phyloP scores from a whole-genome alignment of 108 stramenopile genomes.

The Phaeodactylum tricornutum region DNA sequence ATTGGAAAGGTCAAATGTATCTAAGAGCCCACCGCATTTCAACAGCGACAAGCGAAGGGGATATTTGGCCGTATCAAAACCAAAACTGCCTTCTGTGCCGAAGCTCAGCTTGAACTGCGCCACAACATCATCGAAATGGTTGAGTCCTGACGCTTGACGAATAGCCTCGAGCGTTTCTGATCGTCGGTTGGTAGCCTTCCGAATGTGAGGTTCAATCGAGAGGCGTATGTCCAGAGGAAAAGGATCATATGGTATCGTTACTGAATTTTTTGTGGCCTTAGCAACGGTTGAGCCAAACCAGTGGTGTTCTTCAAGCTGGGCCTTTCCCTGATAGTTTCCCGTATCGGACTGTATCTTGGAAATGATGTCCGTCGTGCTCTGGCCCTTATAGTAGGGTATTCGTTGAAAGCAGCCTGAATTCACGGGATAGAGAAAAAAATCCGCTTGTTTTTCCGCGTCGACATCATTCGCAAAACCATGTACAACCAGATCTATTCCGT shows the following conservation, averaged over 20 bases:
- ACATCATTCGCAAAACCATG: constrained; percentile 57
- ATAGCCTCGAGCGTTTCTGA: constrained; percentile 28
- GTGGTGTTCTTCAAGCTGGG: constrained; percentile 7
- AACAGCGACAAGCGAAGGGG: constrained; percentile 26
- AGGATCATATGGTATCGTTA: constrained; percentile 32
- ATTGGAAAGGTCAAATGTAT: constrained; percentile 29
- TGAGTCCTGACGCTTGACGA: constrained; percentile 21
- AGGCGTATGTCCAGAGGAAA: constrained; percentile 32
- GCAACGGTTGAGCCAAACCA: constrained; percentile 52
- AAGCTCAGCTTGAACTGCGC: constrained; percentile 3
- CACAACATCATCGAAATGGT: constrained; percentile 6
- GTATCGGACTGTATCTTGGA: constrained; percentile 15
- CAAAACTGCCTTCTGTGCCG: constrained; percentile 21
- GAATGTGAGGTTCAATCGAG: constrained; percentile 45
- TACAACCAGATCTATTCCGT: constrained; percentile 60
- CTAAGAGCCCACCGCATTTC: constrained; percentile 6
- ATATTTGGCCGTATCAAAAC: constrained; percentile 10
- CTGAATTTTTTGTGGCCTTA: constrained; percentile 27
- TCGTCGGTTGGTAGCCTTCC: constrained; percentile 28
- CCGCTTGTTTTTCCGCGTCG: constrained; percentile 40
- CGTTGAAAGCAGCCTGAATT: constrained; percentile 36
- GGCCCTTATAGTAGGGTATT: constrained; percentile 39
- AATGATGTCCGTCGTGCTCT: constrained; percentile 58
- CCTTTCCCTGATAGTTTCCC: background rate
- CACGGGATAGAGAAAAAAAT: constrained; percentile 45